Evolutionary conservation across 331 rosid species (phyloP), one percentile per base, ranked within the genome.

Genomic region (Prunus yedoensis): DNA sequence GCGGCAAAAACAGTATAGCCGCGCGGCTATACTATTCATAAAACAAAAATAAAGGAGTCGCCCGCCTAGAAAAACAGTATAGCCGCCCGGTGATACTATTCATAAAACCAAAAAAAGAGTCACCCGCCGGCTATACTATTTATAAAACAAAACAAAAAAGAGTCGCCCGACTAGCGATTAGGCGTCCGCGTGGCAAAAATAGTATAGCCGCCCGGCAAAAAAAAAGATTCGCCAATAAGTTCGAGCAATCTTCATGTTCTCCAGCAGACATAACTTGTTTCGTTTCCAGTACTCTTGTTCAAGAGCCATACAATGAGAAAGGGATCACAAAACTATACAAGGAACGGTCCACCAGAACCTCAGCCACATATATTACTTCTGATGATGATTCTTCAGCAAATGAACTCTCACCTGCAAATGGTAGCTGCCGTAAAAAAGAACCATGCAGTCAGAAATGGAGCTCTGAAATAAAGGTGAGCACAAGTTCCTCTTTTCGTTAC

Each of bases 191-290:
- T n/a, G n/a, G n/a, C n/a, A n/a, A n/a, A n/a, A n/a, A n/a, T n/a
- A n/a, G n/a, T n/a, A n/a, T n/a, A n/a, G n/a, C n/a, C n/a, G n/a
- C n/a, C n/a, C n/a, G n/a, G n/a, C n/a, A n/a, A n/a, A n/a, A n/a
- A n/a, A n/a, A n/a, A n/a, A n/a, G n/a, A n/a, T n/a, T n/a, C n/a
- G n/a, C n/a, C n/a, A n/a, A 67, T 52, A 84, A 81, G 79, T 71
- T 62, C 41, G 87, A 79, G 80, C 80, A 76, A 81, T 76, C 84
- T 61, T 72, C 78, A 70, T 79, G 84, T 61, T 54, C 82, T 54
- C 61, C 77, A 4, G 53, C 77, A 2, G 81, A 13, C 35, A 60
- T 80, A 80, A 74, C 77, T 70, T 86, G 89, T 60, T 6, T 54
- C 61, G 78, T 80, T 75, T 79, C 82, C 73, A 68, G 49, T 72